Percentiles rank a stretch among this genome's conserved stretches.
Evolutionary conservation across 1,284 basidiomycete genomes (phyloP).

Genomic region (Cystobasidium pallidum): DNA sequence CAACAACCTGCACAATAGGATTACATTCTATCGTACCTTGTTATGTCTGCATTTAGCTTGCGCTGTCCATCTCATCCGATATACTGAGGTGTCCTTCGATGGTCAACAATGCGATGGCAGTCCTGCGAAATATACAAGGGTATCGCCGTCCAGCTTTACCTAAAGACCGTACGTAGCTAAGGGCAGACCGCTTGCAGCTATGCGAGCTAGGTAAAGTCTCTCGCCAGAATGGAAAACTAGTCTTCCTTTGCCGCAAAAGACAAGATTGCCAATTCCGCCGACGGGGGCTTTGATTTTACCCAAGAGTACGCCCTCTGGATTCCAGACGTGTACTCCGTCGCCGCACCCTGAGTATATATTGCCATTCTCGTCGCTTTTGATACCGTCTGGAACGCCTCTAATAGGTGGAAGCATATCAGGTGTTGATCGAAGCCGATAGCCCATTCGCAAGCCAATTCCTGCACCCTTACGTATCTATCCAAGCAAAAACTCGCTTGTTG

Average conservation of each 20-base stretch:
- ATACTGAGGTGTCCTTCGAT: no score
- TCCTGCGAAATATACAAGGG: no score
- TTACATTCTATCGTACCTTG: no score
- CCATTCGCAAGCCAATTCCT: no score
- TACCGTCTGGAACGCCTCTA: slow-evolving; percentile 47
- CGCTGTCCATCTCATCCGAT: no score
- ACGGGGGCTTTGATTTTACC: slow-evolving; percentile 31
- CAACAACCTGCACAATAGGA: no score
- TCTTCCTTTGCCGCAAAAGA: slow-evolving; percentile 26
- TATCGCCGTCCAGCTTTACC: background rate
- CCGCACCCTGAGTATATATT: slow-evolving; percentile 49
- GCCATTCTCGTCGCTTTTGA: slow-evolving; percentile 46
- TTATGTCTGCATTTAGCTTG: no score
- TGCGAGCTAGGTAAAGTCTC: slow-evolving; percentile 9
- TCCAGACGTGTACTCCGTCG: slow-evolving; percentile 47
- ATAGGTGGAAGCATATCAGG: background rate
- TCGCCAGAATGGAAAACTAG: slow-evolving; percentile 29
- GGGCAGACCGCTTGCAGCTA: slow-evolving; percentile 6
- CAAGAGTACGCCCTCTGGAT: slow-evolving; percentile 30
- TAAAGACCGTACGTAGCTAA: slow-evolving; percentile 1
- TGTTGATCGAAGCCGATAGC: background rate
- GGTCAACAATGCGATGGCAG: no score
- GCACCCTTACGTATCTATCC: slow-evolving; percentile 17
- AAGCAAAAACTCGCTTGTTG: slow-evolving; percentile 21
- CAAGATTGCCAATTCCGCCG: slow-evolving; percentile 19